A percentile compares a stretch with the other conserved stretches of the same genome.
These are phyloP conservation scores for Starmerella kuoi DNA, from an alignment of 805 yeast genomes.

Conservation along the genomic window DNA sequence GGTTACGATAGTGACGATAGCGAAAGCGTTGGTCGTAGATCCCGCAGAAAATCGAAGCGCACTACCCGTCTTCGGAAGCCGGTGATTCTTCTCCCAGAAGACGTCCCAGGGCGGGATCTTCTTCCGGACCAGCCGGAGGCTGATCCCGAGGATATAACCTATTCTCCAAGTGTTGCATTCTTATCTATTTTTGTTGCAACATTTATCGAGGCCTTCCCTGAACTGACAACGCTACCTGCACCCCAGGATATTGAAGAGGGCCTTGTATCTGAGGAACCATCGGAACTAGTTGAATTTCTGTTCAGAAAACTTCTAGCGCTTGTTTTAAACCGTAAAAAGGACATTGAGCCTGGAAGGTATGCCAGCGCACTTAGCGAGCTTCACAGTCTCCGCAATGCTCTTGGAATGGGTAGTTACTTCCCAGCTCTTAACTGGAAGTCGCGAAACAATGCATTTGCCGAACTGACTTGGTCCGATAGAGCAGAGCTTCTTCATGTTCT, in stretches of 20 bases:
- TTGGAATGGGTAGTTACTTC: conserved; percentile 26
- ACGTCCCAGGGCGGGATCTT: conserved; percentile 23
- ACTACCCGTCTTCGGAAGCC: conserved; percentile 8
- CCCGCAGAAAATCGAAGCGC: background rate
- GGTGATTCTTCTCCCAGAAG: conserved; percentile 25
- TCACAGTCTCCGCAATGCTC: conserved; percentile 22
- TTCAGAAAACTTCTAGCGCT: conserved; percentile 29
- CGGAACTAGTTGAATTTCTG: conserved; percentile 23
- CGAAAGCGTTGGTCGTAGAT: background rate
- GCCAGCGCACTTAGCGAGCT: conserved; percentile 32
- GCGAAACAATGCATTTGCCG: conserved; percentile 22
- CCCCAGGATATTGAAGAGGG: conserved; percentile 36
- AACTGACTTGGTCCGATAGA: conserved; percentile 27
- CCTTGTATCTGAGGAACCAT: conserved; percentile 19
- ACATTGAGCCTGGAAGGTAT: conserved; percentile 30
- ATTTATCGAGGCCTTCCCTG: conserved; percentile 24
- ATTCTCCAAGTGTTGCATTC: conserved; percentile 26
- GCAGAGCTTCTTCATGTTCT: conserved; percentile 28
- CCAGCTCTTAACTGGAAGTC: conserved; percentile 24
- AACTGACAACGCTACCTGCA: conserved; percentile 26
- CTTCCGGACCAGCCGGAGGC: conserved; percentile 21
- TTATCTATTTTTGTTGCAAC: conserved; percentile 20
- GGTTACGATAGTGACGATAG: background rate
- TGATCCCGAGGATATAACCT: conserved; percentile 20
- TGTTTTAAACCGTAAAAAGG: conserved; percentile 32